Base-by-base conservation (phyloP, 2,329 filamentous ascomycete genomes). In the Orbilia javanica region DNA sequence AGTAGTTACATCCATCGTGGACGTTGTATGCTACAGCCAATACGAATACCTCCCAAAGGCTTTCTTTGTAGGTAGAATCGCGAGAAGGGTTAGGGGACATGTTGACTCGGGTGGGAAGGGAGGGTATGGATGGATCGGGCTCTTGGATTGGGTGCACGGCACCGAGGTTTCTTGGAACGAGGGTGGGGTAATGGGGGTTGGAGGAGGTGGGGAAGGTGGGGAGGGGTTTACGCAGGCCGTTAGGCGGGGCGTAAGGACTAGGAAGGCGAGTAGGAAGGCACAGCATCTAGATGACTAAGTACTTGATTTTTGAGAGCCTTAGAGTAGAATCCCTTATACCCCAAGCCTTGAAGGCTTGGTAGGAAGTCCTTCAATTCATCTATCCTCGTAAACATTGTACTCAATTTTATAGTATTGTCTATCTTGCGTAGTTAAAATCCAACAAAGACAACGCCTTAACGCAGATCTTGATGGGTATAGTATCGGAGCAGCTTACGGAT, bases 1-100 rank as follows among this genome's bases (percentile, higher is more conserved):
- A 15, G 86, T 87, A 0, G 82, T 93, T 27, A 87, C 88, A 79
- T 91, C 90, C 1, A 82, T 90, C 0, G 90, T 93, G 80, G 91
- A 93, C 80, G 89, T 89, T 0, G 85, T 93, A 57, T 86, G 89
- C 29, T 89, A 89, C 84, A 92, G 89, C 0, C 91, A 91, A 0
- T 94, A 93, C 83, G 88, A 86, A 15, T 84, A 89, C 5, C 81
- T 88, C 0, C 87, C 87, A 0, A 87, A 86, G 0, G 86, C 85
- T 0, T 88, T 88, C 62, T 85, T 89, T 79, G 80, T 88, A 2
- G 83, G 84, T 0, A 87, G 87, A 7, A 87, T 89, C 83, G 86
- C 87, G 1, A 84, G 86, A 20, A 83, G 87, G 10, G 85, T 84
- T 2, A 87, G 88, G 78, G 85, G 86, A 2, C 90, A 92, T 81